Evolutionary conservation across 2,329 filamentous ascomycete genomes (phyloP).

Genomic region (Cercospora nicotianae): DNA sequence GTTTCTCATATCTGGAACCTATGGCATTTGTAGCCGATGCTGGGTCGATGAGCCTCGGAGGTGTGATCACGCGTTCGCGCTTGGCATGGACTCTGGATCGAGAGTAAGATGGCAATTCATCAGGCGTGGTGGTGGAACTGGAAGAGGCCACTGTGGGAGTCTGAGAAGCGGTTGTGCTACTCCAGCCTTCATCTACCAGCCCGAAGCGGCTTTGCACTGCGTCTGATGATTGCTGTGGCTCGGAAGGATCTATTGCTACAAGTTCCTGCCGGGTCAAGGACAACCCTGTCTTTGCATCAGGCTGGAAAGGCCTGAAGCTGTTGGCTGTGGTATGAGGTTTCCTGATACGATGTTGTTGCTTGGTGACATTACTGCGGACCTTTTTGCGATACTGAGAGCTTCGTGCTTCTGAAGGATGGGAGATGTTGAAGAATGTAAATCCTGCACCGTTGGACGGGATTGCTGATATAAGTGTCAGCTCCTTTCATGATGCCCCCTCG

Average conservation of each 20-base stretch:
- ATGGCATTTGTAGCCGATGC: background rate
- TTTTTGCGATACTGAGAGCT: background rate
- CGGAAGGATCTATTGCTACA: background rate
- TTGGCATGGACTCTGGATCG: background rate
- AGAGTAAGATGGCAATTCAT: background rate
- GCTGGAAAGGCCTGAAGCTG: background rate
- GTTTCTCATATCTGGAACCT: background rate
- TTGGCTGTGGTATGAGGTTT: background rate
- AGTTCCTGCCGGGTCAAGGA: background rate
- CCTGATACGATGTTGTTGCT: background rate
- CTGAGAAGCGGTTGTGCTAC: background rate
- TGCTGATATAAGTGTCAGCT: too few relatives aligned
- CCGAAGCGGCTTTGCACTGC: background rate
- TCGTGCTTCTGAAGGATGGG: background rate
- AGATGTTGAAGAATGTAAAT: background rate
- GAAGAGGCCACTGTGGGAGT: background rate
- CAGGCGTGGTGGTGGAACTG: background rate
- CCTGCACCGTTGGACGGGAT: too few relatives aligned
- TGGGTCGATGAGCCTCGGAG: background rate
- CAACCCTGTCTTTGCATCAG: background rate
- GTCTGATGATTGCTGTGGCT: background rate
- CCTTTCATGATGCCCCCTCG: background rate
- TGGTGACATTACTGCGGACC: conserved; percentile 12
- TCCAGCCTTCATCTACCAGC: too few relatives aligned
- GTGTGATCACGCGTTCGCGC: background rate